Conservation (phyloP, 2,329 filamentous ascomycete species). For the Reticulascus tulasneorum region DNA sequence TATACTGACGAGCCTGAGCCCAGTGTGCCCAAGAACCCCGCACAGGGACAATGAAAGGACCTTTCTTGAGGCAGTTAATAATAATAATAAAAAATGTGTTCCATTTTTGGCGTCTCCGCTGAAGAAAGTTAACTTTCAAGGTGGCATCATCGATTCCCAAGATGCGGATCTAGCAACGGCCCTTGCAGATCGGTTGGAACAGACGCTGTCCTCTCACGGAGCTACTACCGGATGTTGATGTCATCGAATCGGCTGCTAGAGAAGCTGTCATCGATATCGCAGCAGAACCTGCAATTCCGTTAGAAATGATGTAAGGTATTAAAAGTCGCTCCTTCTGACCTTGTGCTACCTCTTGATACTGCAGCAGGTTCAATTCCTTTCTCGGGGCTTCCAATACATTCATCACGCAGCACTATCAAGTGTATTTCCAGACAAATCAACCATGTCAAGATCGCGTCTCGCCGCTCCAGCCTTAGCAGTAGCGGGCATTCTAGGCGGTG, state of each 20-base stretch:
- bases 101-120: no score
- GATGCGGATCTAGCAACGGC: no score
- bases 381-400: background rate
- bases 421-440: background rate
- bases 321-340: background rate
- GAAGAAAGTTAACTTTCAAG: no score
- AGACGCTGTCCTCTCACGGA: no score
- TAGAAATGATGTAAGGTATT: background rate
- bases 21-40: no score
- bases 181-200: no score
- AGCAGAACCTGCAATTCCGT: background rate
- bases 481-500: slow-evolving; percentile 8
- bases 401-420: background rate
- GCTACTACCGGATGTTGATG: slow-evolving; percentile 12
- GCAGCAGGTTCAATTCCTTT: background rate
- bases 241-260: slow-evolving; percentile 9
- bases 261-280: slow-evolving; percentile 16
- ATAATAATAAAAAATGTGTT: no score
- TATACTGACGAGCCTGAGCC: no score
- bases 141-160: no score
- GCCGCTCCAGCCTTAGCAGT: slow-evolving; percentile 7
- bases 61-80: no score
- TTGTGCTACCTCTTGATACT: background rate
- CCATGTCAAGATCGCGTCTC: slow-evolving; percentile 6
- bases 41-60: no score